Evolutionary conservation across 208 protist genomes (phyloP).

Genomic region (Eutreptiella sp.): DNA sequence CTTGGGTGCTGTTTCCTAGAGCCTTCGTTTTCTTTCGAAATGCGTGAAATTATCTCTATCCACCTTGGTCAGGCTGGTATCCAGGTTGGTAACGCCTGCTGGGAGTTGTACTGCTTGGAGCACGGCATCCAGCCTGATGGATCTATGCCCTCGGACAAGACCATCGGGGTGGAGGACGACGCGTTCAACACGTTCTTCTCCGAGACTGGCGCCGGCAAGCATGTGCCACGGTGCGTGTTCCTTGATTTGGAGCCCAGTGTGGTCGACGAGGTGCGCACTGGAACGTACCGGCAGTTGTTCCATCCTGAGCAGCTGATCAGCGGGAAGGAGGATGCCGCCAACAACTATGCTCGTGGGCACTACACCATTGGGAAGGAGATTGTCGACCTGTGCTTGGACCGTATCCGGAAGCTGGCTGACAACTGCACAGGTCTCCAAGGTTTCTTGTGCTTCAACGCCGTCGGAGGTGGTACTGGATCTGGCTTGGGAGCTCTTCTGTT

Average conservation of each 20-base stretch:
- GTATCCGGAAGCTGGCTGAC: slow-evolving; percentile 93
- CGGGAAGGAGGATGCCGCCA: slow-evolving; percentile 95
- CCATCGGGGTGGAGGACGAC: slow-evolving; percentile 69
- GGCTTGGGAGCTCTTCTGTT: slow-evolving; percentile 93
- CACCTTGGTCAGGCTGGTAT: slow-evolving; percentile 92
- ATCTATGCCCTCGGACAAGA: slow-evolving; percentile 72
- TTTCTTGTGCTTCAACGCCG: slow-evolving; percentile 96
- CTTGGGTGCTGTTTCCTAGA: too few species aligned
- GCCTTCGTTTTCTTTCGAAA: too few species aligned
- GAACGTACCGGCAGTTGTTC: slow-evolving; percentile 89
- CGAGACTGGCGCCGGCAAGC: slow-evolving; percentile 82
- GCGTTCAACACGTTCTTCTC: slow-evolving; percentile 92
- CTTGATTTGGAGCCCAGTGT: slow-evolving; percentile 95
- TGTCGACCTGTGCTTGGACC: slow-evolving; percentile 84
- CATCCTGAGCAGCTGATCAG: slow-evolving; percentile 94
- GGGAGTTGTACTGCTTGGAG: slow-evolving; percentile 80
- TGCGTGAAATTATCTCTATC: slow-evolving; percentile 87
- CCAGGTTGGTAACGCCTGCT: slow-evolving; percentile 96
- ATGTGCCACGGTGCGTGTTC: slow-evolving; percentile 87
- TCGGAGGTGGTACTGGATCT: slow-evolving; percentile 97
- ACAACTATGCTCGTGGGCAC: slow-evolving; percentile 97
- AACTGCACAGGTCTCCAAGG: slow-evolving; percentile 96
- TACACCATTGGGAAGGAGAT: slow-evolving; percentile 97
- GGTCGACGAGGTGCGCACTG: slow-evolving; percentile 91
- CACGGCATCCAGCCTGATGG: slow-evolving; percentile 81